Percentiles rank a stretch among this genome's conserved stretches.
These are phyloP conservation scores for Fraxinus angustifolia DNA, from an alignment of 305 asterid genomes.

Conservation along the genomic window DNA sequence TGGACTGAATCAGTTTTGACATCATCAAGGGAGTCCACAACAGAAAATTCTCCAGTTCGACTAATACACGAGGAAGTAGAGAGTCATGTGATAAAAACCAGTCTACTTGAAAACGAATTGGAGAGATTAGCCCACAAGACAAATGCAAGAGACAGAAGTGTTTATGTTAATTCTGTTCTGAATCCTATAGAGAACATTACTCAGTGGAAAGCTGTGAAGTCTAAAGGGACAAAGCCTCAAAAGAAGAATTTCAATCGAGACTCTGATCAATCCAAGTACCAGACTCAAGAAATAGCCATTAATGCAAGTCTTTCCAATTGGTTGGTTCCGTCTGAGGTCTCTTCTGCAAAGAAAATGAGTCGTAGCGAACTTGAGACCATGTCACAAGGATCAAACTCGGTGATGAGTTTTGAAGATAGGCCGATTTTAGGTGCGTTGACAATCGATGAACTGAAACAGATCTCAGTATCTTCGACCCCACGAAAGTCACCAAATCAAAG, in stretches of 20 bases:
- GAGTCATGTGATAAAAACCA: slow-evolving; percentile 30
- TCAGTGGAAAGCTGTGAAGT: slow-evolving; percentile 81
- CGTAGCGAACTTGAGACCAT: slow-evolving; percentile 36
- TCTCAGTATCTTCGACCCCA: slow-evolving; percentile 55
- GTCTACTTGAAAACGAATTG: slow-evolving; percentile 20
- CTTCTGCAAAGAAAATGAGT: slow-evolving; percentile 36
- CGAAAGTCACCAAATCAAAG: slow-evolving; percentile 31
- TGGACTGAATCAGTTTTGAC: slow-evolving; percentile 52
- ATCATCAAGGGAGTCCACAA: slow-evolving; percentile 50
- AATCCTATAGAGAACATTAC: slow-evolving; percentile 80
- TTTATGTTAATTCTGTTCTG: slow-evolving; percentile 69
- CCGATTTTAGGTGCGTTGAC: slow-evolving; percentile 95
- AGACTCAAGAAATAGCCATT: slow-evolving; percentile 56
- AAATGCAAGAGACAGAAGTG: slow-evolving; percentile 62
- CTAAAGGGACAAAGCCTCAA: slow-evolving; percentile 50
- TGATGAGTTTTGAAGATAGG: slow-evolving; percentile 64
- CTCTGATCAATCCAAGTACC: slow-evolving; percentile 28
- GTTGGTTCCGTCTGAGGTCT: slow-evolving; percentile 55
- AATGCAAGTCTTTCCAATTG: slow-evolving; percentile 91
- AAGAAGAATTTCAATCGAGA: slow-evolving; percentile 69
- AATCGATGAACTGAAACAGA: slow-evolving; percentile 75
- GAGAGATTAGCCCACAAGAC: slow-evolving; percentile 21
- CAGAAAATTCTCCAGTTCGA: slow-evolving; percentile 22
- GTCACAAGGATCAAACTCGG: slow-evolving; percentile 48
- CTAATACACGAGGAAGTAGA: slow-evolving; percentile 42